These are phyloP conservation scores for Gilbertella persicaria DNA, from an alignment of 371 early-diverging fungal genomes.

Conservation along the genomic window DNA sequence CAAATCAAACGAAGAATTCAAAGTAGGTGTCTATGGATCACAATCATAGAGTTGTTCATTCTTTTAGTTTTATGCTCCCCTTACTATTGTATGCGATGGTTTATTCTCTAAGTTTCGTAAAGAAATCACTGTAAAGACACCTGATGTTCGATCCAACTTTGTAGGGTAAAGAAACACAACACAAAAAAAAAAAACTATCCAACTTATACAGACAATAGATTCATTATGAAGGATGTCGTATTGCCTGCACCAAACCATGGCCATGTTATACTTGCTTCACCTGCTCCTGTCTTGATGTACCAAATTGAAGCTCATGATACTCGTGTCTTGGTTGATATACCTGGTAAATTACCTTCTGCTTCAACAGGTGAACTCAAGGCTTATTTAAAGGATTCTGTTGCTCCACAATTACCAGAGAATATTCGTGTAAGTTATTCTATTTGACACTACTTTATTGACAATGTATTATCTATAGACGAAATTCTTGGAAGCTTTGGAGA, in stretches of 20 bases:
- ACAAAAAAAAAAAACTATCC: neutral
- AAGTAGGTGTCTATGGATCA: conserved; percentile 1
- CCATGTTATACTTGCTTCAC: conserved; percentile 83
- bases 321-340: conserved; percentile 87
- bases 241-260: conserved; percentile 87
- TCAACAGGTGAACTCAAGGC: conserved; percentile 58
- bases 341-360: conserved; percentile 76
- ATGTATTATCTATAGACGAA: conserved; percentile 36
- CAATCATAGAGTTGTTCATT: neutral
- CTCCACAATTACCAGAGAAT: conserved; percentile 65
- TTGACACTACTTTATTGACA: neutral
- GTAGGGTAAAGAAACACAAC: conserved; percentile 60
- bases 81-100: conserved; percentile 89
- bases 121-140: conserved; percentile 60
- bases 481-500: conserved; percentile 73
- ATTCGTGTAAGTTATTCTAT: conserved; percentile 48
- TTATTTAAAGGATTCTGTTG: conserved; percentile 57
- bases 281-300: conserved; percentile 86
- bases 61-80: conserved; percentile 59
- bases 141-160: conserved; percentile 73
- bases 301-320: conserved; percentile 87
- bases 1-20: conserved; percentile 27
- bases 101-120: conserved; percentile 92
- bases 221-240: conserved; percentile 59
- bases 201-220: conserved; percentile 26